Base-by-base conservation (phyloP, 2,329 filamentous ascomycete genomes). In the Fusarium sp. region DNA sequence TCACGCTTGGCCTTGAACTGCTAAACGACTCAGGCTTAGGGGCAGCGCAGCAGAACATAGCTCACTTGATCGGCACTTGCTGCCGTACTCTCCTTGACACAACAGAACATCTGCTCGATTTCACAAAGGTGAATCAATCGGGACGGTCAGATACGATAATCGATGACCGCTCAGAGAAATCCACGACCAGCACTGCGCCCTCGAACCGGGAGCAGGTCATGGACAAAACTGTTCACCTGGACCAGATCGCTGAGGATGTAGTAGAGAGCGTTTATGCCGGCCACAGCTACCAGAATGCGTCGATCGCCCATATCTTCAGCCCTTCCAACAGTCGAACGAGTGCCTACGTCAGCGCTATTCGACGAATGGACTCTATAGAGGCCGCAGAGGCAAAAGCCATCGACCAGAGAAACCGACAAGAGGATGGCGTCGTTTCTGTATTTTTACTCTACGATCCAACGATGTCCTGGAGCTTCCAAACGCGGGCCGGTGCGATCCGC, bases 401-500 rank as follows among this genome's bases (percentile, higher is more conserved):
- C 2, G 5, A 54, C 14, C 50, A 36, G 32, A 22, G 13, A 10
- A 26, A 39, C 14, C 55, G 48, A 11, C 24, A 20, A 6, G 9
- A 14, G 1, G n/a, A 39, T 11, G 24, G 30, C 5, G 20, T 17
- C 6, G 24, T 64, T 0, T 22, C 36, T 4, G 5, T 62, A 0
- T 28, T n/a, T 18, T 15, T 64, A 6, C 47, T 36, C 6, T 38
- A 62, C 11, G 56, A 64, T 14, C 22, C 62, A 4, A 13, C 24
- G 1, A 18, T 41, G 3, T 17, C 45, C 1, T 91, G 90, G 88
- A 77, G 80, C 2, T 90, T 89, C 72, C 81, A 85, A n/a, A 85
- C 86, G 0, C 85, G 90, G 42, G 84, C 87, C 0, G 89, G 90
- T 5, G 83, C 83, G 0, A 66, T 84, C 10, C 79, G 83, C 22